A percentile compares a stretch with the other conserved stretches of the same genome.
phyloP scores from a whole-genome alignment of 2,329 filamentous ascomycete species.

The Cladophialophora carrionii region DNA sequence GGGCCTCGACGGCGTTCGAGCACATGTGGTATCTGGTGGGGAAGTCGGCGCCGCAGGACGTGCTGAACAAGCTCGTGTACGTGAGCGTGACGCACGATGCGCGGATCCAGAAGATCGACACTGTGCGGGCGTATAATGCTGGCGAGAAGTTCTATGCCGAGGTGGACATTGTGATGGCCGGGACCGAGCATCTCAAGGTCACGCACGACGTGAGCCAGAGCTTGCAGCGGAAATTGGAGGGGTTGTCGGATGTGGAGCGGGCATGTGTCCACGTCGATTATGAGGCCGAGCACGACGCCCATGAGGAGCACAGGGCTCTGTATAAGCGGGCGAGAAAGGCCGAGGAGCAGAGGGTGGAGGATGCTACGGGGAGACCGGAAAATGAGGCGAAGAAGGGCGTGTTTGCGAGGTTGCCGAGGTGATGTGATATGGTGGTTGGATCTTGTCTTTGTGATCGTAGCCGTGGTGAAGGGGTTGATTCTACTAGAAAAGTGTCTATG shows the following conservation, averaged over 20 bases:
- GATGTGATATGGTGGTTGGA: not conserved
- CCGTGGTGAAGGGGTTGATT: too few species aligned
- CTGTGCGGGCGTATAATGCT: constrained; percentile 64
- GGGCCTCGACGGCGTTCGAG: constrained; percentile 64
- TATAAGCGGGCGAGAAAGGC: not conserved
- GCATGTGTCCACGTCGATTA: constrained; percentile 58
- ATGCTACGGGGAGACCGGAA: not conserved
- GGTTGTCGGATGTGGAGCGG: constrained; percentile 48
- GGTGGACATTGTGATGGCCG: constrained; percentile 65
- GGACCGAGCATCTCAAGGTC: constrained; percentile 57
- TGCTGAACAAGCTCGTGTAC: constrained; percentile 61
- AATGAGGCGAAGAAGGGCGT: not conserved
- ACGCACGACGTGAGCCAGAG: constrained; percentile 65
- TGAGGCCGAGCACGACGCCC: constrained; percentile 25
- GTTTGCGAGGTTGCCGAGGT: not conserved
- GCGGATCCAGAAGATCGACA: constrained; percentile 62
- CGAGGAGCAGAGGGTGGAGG: too few species aligned
- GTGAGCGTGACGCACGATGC: constrained; percentile 59
- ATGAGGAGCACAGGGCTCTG: not conserved
- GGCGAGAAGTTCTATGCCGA: constrained; percentile 66
- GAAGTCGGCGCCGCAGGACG: constrained; percentile 62
- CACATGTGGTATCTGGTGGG: constrained; percentile 66
- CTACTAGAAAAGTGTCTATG: too few species aligned
- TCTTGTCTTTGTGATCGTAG: too few species aligned
- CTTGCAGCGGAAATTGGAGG: constrained; percentile 65